phyloP scores from a whole-genome alignment of 805 yeast species.

The Candida qinlingensis region DNA sequence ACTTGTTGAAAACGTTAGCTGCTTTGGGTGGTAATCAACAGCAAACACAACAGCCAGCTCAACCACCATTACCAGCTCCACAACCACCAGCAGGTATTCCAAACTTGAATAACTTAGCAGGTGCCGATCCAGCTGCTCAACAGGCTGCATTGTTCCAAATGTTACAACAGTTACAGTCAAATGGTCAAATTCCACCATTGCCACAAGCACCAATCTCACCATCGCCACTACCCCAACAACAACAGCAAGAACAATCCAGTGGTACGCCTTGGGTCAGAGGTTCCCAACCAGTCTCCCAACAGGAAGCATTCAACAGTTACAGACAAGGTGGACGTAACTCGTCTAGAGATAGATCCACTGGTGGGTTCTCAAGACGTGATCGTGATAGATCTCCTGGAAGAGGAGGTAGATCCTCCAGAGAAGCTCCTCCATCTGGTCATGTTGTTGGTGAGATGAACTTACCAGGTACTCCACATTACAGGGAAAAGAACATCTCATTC shows the following conservation, averaged over 20 bases:
- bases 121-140: slow-evolving; percentile 29
- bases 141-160: slow-evolving; percentile 38
- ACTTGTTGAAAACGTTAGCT: slow-evolving; percentile 66
- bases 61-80: slow-evolving; percentile 6
- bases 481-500: slow-evolving; percentile 66
- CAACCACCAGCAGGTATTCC: slow-evolving; percentile 11
- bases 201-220: slow-evolving; percentile 18
- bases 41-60: slow-evolving; percentile 11
- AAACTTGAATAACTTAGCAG: slow-evolving; percentile 14
- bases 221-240: slow-evolving; percentile 13
- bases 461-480: slow-evolving; percentile 69
- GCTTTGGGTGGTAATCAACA: slow-evolving; percentile 30
- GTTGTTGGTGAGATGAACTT: slow-evolving; percentile 56
- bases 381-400: slow-evolving; percentile 28
- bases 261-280: slow-evolving; percentile 10
- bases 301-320: slow-evolving; percentile 22
- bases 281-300: slow-evolving; percentile 17
- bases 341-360: slow-evolving; percentile 12
- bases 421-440: slow-evolving; percentile 26
- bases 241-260: slow-evolving; percentile 7
- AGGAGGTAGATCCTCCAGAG: slow-evolving; percentile 5
- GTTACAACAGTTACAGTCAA: slow-evolving; percentile 29
- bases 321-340: slow-evolving; percentile 18
- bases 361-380: slow-evolving; percentile 19
- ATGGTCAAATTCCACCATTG: slow-evolving; percentile 23